A percentile compares a stretch with the other conserved stretches of the same genome.
phyloP scores from a whole-genome alignment of 805 yeast genomes.

The Nakazawaea ernobii region DNA sequence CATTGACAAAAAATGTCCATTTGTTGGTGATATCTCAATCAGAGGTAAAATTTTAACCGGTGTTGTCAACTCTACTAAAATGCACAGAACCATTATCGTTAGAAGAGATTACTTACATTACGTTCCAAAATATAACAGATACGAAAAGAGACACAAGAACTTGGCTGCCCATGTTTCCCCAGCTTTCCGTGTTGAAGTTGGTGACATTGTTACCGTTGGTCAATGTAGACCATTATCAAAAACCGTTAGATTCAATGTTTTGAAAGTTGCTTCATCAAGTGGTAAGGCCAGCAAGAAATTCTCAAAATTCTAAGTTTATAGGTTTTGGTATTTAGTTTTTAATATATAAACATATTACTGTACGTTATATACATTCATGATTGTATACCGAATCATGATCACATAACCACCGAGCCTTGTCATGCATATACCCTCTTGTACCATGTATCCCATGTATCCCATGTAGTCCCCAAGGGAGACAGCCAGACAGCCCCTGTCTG shows the following conservation, averaged over 20 bases:
- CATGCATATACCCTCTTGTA: too few relatives aligned
- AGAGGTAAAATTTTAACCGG: constrained; percentile 99
- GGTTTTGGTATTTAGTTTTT: constrained; percentile 3
- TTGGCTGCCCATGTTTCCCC: constrained; percentile 99
- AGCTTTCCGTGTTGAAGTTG: constrained; percentile 99
- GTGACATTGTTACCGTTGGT: constrained; percentile 99
- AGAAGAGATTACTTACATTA: constrained; percentile 99
- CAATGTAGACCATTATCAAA: constrained; percentile 99
- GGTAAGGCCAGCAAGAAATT: constrained; percentile 91
- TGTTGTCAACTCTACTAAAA: constrained; percentile 99
- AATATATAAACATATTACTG: constrained; percentile 1
- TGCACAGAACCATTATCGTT: constrained; percentile 99
- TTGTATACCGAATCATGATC: too few relatives aligned
- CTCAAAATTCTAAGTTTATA: constrained; percentile 79
- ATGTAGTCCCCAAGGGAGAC: too few relatives aligned
- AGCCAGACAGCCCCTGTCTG: too few relatives aligned
- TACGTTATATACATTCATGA: too few relatives aligned
- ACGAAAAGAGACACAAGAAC: constrained; percentile 99
- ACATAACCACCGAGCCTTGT: too few relatives aligned
- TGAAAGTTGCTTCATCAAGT: constrained; percentile 86
- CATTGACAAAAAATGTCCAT: constrained; percentile 99
- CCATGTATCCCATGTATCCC: too few relatives aligned
- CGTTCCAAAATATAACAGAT: constrained; percentile 99
- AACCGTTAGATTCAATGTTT: constrained; percentile 99
- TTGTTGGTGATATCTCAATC: constrained; percentile 93